Conservation (phyloP, 257 asterid species). For the Anisodus tanguticus region DNA sequence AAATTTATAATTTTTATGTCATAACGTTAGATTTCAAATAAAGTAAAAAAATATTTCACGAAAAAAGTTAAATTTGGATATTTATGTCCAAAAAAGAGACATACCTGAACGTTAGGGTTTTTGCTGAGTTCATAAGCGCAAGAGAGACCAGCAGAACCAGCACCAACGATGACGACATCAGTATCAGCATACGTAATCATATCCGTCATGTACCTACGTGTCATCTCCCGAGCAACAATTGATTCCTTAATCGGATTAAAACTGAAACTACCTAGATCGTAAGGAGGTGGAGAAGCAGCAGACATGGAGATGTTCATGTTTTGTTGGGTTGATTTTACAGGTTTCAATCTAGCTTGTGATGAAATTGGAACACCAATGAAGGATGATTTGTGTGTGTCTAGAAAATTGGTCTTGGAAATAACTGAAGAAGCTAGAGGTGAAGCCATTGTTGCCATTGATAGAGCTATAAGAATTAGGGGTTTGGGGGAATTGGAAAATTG, state of each 20-base stretch:
- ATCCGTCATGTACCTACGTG: slow-evolving; percentile 81
- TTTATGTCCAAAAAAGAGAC: background rate
- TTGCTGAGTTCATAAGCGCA: slow-evolving; percentile 89
- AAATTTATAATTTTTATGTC: no score
- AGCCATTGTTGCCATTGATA: slow-evolving; percentile 77
- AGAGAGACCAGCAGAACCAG: slow-evolving; percentile 86
- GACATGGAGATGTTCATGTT: slow-evolving; percentile 56
- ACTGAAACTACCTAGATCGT: slow-evolving; percentile 59
- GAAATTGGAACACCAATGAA: slow-evolving; percentile 56
- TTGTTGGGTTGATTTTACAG: slow-evolving; percentile 44
- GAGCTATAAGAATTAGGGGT: background rate
- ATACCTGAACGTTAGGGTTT: slow-evolving; percentile 60
- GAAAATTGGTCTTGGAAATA: slow-evolving; percentile 50
- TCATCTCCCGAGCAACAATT: slow-evolving; percentile 82
- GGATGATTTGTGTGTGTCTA: slow-evolving; percentile 56
- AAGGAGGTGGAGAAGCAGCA: slow-evolving; percentile 43
- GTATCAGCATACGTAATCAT: slow-evolving; percentile 91
- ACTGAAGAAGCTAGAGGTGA: slow-evolving; percentile 60
- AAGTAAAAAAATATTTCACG: no score
- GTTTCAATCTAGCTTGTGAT: slow-evolving; percentile 44
- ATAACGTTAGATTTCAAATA: no score
- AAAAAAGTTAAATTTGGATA: background rate
- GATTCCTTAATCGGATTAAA: slow-evolving; percentile 78
- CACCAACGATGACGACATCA: slow-evolving; percentile 78
- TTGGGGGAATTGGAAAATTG: background rate